These are phyloP conservation scores for Cyanodermella asteris DNA, from an alignment of 2,329 filamentous ascomycete species.

Conservation along the genomic window DNA sequence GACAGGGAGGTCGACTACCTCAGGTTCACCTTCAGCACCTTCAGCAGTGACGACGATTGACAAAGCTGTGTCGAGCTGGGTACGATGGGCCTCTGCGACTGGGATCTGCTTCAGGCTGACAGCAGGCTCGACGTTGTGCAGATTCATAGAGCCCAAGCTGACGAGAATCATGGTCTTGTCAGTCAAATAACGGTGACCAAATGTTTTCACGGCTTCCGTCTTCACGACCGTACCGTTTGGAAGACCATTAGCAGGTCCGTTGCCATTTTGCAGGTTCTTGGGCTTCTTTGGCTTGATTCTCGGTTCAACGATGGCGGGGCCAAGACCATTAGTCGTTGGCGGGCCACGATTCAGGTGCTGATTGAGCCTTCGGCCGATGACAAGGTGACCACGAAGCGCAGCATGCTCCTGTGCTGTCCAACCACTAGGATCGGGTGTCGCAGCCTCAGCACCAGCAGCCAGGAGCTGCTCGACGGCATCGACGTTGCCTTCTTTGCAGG, in stretches of 20 bases:
- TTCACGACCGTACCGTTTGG: constrained; percentile 21
- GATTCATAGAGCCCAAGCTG: constrained; percentile 86
- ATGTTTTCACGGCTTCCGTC: constrained; percentile 72
- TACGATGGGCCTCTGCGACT: constrained; percentile 68
- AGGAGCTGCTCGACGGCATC: constrained; percentile 56
- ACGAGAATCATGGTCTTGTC: constrained; percentile 78
- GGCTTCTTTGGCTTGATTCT: constrained; percentile 15
- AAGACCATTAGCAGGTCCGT: constrained; percentile 9
- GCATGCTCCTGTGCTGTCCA: constrained; percentile 93
- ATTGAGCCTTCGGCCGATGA: constrained; percentile 50
- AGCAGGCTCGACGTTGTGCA: constrained; percentile 56
- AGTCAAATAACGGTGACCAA: constrained; percentile 84
- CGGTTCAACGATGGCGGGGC: no score
- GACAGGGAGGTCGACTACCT: constrained; percentile 75
- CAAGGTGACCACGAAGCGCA: constrained; percentile 66
- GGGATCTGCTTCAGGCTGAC: constrained; percentile 79
- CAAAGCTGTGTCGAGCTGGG: constrained; percentile 80
- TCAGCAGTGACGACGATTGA: constrained; percentile 77
- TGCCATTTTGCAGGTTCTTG: constrained; percentile 21
- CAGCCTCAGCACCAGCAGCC: constrained; percentile 53
- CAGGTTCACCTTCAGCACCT: constrained; percentile 68
- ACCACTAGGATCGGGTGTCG: constrained; percentile 60
- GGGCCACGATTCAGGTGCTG: constrained; percentile 26
- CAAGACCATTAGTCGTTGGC: constrained; percentile 13
- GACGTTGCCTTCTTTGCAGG: constrained; percentile 70